Conservation (phyloP, 176 grass and related monocot genomes). For the Tillandsia leiboldiana region DNA sequence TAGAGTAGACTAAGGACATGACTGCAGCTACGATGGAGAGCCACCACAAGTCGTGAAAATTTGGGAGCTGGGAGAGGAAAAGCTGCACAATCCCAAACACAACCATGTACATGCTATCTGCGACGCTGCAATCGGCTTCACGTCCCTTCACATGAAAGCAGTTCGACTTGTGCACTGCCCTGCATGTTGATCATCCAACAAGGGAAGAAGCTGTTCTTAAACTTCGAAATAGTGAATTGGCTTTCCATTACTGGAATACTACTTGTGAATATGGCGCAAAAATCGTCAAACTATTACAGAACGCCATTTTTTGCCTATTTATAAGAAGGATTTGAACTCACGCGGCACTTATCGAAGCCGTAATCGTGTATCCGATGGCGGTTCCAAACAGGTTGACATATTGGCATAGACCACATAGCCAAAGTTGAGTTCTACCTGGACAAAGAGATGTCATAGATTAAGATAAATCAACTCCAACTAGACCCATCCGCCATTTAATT, state of each 20-base stretch:
- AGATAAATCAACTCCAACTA: too few relatives aligned
- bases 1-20: constrained; percentile 80
- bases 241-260: background rate
- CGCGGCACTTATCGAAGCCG: constrained; percentile 72
- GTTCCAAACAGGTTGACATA: constrained; percentile 73
- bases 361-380: constrained; percentile 78
- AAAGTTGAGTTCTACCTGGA: constrained; percentile 58
- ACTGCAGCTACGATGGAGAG: constrained; percentile 66
- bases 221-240: background rate
- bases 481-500: too few relatives aligned
- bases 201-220: background rate
- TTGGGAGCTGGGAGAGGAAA: constrained; percentile 67
- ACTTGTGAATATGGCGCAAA: too few relatives aligned
- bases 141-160: constrained; percentile 62
- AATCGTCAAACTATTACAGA: background rate
- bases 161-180: constrained; percentile 66
- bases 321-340: constrained; percentile 27
- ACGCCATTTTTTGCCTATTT: background rate
- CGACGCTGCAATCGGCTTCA: constrained; percentile 40
- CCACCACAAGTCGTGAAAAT: constrained; percentile 63
- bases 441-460: background rate
- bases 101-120: constrained; percentile 60
- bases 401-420: constrained; percentile 63
- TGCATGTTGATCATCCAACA: constrained; percentile 14
- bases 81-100: constrained; percentile 69